Conservation (phyloP, 257 asterid genomes). For the Striga asiatica region DNA sequence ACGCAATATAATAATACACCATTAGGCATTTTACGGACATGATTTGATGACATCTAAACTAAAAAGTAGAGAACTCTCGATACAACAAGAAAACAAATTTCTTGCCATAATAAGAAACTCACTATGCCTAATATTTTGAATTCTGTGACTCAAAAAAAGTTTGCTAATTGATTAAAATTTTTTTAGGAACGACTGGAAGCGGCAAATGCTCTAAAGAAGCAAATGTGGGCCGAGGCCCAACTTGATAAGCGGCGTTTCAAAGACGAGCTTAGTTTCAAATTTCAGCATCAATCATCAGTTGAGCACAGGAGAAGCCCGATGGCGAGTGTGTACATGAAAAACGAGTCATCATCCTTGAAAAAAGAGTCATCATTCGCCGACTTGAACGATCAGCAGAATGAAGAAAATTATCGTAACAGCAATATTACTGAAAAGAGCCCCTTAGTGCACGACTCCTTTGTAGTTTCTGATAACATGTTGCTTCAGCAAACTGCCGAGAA, state of each 20-base stretch:
- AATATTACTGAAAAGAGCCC: constrained; percentile 29
- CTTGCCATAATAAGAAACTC: no score
- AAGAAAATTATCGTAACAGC: constrained; percentile 22
- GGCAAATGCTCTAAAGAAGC: constrained; percentile 90
- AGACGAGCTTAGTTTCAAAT: constrained; percentile 46
- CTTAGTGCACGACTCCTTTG: constrained; percentile 26
- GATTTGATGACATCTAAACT: no score
- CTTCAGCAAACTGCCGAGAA: constrained; percentile 65
- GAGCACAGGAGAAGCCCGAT: constrained; percentile 36
- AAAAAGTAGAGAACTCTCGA: no score
- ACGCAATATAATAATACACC: no score
- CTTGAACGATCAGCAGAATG: constrained; percentile 32
- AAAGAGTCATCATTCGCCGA: constrained; percentile 29
- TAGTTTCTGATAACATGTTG: constrained; percentile 30
- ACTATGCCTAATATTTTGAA: no score
- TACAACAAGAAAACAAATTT: no score
- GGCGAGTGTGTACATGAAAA: constrained; percentile 13
- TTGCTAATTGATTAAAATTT: constrained; percentile 12
- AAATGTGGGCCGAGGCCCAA: constrained; percentile 92
- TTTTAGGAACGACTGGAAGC: constrained; percentile 91
- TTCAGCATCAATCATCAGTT: constrained; percentile 19
- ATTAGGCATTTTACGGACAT: no score
- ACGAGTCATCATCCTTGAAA: constrained; percentile 5
- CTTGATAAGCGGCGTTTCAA: constrained; percentile 83
- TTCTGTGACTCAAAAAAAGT: no score